Base-by-base conservation (phyloP, 1,284 basidiomycete species). In the Sporisorium sorghi region DNA sequence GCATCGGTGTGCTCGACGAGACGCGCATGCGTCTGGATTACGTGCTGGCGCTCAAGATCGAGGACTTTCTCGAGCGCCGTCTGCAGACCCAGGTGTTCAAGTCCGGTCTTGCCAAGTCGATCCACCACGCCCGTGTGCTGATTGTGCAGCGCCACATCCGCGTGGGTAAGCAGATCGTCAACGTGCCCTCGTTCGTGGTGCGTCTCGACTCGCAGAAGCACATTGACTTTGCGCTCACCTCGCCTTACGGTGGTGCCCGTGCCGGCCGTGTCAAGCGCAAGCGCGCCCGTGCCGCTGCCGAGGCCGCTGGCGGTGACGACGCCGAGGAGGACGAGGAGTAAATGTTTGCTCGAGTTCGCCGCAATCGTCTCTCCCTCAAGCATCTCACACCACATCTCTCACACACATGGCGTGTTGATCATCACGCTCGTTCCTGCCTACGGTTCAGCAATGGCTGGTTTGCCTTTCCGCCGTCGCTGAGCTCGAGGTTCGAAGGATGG, bases 61-160 rank as follows among this genome's bases (percentile, higher is more conserved):
- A 99, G 88, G 96, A 99, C 88, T 99, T 99, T 91, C 91, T 99
- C 90, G 97, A 99, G 90, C 91, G 97, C 83, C 89, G 97, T 83
- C 88, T 99, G 83, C 97, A 99, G 88, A 99, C 97, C 61, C 97
- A 98, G 88, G 97, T 99, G 83, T 99, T 98, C 93, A 99, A 99
- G 90, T 91, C 90, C 77, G 94, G 95, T 81, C 89, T 99, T 78
- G 97, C 97, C 74, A 98, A 98, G 91, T 92, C 90, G 81, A 97
- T 99, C 83, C 97, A 99, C 87, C 97, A 99, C 86, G 97, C 97
- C 62, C 92, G 96, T 87, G 94, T 96, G 77, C 89, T 99, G 84
- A 99, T 99, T 88, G 89, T 92, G 85, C 97, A 99, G 87, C 89
- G 96, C 81, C 93, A 96, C 88, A 95, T 96, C 84, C 93, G 94